phyloP scores from a whole-genome alignment of 768 basidiomycete species.

The Russula brevipes region DNA sequence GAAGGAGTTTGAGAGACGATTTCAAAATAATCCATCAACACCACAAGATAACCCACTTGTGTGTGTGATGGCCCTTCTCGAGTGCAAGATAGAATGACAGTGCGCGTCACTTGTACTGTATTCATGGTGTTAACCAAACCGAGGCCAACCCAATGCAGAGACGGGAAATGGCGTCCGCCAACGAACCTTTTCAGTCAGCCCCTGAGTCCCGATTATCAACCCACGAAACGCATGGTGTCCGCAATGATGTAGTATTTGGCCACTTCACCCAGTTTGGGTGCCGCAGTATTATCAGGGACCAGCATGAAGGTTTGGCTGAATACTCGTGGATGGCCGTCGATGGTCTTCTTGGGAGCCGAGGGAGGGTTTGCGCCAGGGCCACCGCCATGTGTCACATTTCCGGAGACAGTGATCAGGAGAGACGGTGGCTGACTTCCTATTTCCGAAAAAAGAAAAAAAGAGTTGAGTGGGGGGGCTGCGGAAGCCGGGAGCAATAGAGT shows the following conservation, averaged over 20 bases:
- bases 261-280: constrained; percentile 64
- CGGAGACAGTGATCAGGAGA: constrained; percentile 73
- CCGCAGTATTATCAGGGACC: constrained; percentile 63
- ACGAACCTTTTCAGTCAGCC: background rate
- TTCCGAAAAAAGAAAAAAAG: background rate
- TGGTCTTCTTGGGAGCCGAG: constrained; percentile 38
- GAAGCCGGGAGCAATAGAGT: background rate
- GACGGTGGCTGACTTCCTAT: constrained; percentile 74
- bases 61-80: background rate
- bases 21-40: background rate
- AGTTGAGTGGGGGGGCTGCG: background rate
- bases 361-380: constrained; percentile 54
- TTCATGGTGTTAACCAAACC: background rate
- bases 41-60: background rate
- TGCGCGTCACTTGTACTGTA: background rate
- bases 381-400: constrained; percentile 67
- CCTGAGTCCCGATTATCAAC: constrained; percentile 35
- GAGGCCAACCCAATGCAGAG: background rate
- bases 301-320: constrained; percentile 88
- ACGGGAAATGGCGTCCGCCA: background rate
- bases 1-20: background rate
- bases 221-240: constrained; percentile 79
- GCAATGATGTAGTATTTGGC: constrained; percentile 79
- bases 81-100: background rate
- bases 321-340: constrained; percentile 76